phyloP scores from a whole-genome alignment of 345 rosid species.

The Boechera divaricarpa region DNA sequence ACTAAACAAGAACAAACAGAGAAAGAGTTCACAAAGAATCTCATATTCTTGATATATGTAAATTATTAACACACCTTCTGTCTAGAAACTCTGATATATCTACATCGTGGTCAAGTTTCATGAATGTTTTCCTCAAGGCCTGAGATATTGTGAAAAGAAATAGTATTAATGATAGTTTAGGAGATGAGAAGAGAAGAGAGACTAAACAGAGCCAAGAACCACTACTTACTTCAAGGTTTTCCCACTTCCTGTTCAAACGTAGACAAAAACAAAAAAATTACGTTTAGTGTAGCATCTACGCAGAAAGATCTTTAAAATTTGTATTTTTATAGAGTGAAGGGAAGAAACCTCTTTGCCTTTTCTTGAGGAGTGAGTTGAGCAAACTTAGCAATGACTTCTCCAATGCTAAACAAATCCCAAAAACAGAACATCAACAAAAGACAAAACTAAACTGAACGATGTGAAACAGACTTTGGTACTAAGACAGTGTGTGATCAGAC shows the following conservation, averaged over 20 bases:
- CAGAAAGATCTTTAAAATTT: neutral
- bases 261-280: constrained; percentile 22
- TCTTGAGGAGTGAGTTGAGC: constrained; percentile 85
- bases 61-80: constrained; percentile 52
- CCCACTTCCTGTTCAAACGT: constrained; percentile 72
- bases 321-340: neutral
- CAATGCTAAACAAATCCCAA: constrained; percentile 50
- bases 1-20: constrained; percentile 25
- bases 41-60: constrained; percentile 2
- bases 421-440: constrained; percentile 19
- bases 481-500: constrained; percentile 36
- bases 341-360: constrained; percentile 72
- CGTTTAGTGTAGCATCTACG: neutral
- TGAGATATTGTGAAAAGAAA: constrained; percentile 44
- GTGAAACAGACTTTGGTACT: constrained; percentile 3
- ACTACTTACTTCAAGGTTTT: constrained; percentile 85
- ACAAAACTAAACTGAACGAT: neutral
- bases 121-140: constrained; percentile 85
- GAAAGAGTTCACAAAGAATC: neutral
- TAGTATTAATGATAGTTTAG: neutral
- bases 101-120: constrained; percentile 87
- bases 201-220: constrained; percentile 24
- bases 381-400: constrained; percentile 76
- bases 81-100: constrained; percentile 76
- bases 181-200: neutral